Conservation (phyloP, 1,284 basidiomycete species). For the Ustilago hordei region DNA sequence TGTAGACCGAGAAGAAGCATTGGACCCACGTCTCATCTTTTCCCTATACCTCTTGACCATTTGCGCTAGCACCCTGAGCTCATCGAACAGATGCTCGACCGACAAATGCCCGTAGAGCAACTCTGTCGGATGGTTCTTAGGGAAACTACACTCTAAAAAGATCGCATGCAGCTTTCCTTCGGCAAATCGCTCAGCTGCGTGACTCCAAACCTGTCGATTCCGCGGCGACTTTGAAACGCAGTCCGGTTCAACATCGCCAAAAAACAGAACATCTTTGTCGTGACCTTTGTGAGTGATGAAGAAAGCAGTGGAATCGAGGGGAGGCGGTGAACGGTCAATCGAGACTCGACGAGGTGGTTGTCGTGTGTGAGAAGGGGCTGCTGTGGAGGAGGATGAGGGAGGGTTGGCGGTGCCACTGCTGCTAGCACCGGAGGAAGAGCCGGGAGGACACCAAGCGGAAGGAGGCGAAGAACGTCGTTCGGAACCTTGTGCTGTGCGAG, state of each 20-base stretch:
- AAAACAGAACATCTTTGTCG: constrained; percentile 65
- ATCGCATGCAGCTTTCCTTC: constrained; percentile 57
- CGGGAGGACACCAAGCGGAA: constrained; percentile 36
- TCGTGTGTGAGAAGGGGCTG: constrained; percentile 3
- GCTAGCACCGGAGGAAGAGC: constrained; percentile 8
- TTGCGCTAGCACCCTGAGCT: constrained; percentile 55
- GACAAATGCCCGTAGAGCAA: constrained; percentile 64
- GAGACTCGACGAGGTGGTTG: constrained; percentile 44
- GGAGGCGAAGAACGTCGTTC: constrained; percentile 41
- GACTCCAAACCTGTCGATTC: constrained; percentile 60
- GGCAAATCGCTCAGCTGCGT: constrained; percentile 57
- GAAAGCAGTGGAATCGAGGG: constrained; percentile 64
- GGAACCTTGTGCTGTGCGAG: constrained; percentile 56
- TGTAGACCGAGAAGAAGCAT: constrained; percentile 22
- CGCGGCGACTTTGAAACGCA: constrained; percentile 52
- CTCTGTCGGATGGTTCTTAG: constrained; percentile 55
- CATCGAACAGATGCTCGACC: constrained; percentile 60
- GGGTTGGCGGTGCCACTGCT: not conserved
- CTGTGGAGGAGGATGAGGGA: not conserved
- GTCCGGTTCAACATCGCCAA: constrained; percentile 68
- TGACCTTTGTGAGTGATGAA: constrained; percentile 61
- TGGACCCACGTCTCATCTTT: constrained; percentile 28
- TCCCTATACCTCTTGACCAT: constrained; percentile 49
- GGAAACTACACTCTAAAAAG: constrained; percentile 66
- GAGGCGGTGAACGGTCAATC: constrained; percentile 47